Percentiles rank a stretch among this genome's conserved stretches.
phyloP scores from a whole-genome alignment of 768 basidiomycete species.

The Boletus rubropictus region DNA sequence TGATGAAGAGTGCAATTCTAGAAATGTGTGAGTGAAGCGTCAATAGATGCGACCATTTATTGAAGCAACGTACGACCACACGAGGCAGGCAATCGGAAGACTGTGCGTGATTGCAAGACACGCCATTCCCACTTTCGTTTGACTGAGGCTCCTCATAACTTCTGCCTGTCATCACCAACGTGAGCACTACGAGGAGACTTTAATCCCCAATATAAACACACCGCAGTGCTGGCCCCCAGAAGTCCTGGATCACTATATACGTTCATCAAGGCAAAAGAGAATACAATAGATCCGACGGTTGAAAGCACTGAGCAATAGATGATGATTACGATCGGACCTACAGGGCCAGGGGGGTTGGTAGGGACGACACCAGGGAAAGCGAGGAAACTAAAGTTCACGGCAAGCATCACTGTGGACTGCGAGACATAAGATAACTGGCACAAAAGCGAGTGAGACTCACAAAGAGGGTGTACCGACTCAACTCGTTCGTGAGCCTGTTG shows the following conservation, averaged over 20 bases:
- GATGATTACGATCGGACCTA: neutral
- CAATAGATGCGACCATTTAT: neutral
- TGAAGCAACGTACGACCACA: conserved; percentile 12
- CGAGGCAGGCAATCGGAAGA: conserved; percentile 9
- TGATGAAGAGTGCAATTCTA: conserved; percentile 10
- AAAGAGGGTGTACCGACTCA: conserved; percentile 9
- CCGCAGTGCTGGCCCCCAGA: neutral
- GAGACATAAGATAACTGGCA: neutral
- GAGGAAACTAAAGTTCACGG: conserved; percentile 13
- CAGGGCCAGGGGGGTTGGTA: too few species aligned
- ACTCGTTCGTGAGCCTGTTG: conserved; percentile 2
- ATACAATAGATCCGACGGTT: conserved; percentile 9
- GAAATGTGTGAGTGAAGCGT: neutral
- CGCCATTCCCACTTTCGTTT: conserved; percentile 2
- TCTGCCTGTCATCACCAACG: neutral
- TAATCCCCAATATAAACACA: neutral
- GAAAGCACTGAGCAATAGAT: conserved; percentile 11
- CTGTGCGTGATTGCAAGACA: conserved; percentile 14
- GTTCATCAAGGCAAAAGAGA: conserved; percentile 5
- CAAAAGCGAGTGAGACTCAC: neutral
- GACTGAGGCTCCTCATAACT: conserved; percentile 1
- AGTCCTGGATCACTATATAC: conserved; percentile 10
- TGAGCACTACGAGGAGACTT: neutral
- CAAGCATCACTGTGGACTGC: conserved; percentile 16
- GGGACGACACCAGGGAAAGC: conserved; percentile 5